Evolutionary conservation across 192 early-diverging fungal species (phyloP), one percentile per base, ranked within the genome.

Genomic region (Geosiphon pyriformis): DNA sequence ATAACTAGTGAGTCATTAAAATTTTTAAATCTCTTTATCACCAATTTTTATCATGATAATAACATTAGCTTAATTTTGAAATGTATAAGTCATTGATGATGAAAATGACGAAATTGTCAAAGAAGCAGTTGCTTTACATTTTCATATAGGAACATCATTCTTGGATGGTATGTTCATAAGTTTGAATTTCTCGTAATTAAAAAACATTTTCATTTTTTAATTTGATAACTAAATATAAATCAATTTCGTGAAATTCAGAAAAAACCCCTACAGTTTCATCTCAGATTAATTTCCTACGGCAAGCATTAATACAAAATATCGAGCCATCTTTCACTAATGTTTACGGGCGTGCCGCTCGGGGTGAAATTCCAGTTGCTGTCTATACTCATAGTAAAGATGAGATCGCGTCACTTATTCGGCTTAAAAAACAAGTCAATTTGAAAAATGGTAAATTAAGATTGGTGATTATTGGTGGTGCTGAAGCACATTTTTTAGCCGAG

Each of bases 401-500:
- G 70, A 91, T 91, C 48, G 75, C 82, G n/a, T 77, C 81, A 11
- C 8, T 91, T 3, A 76, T 91, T n/a, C 76, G 66, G 4, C 64
- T 90, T 11, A 87, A 90, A 74, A 49, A 76, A 52, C 62, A 74
- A 0, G 56, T 85, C 6, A 70, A 75, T 30, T 11, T 37, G 37
- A 37, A 69, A 4, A 73, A 74, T 12, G 80, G 77, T 2, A 69
- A 77, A 10, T 31, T 77, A 31, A 66, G 66, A 42, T n/a, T 85
- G 18, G 74, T 82, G 2, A 74, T 92, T 20, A 58, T 87, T 22
- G 83, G 88, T 49, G 88, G 86, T n/a, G 70, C 74, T 2, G 90
- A 91, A 70, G 83, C 90, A 18, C 80, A 83, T 72, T 70, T 85
- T 2, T 74, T 90, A 22, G 88, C 87, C 3, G 50, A 59, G 1